phyloP scores from a whole-genome alignment of 1,139 yeast genomes.

The Sugiyamaella paludigena region DNA sequence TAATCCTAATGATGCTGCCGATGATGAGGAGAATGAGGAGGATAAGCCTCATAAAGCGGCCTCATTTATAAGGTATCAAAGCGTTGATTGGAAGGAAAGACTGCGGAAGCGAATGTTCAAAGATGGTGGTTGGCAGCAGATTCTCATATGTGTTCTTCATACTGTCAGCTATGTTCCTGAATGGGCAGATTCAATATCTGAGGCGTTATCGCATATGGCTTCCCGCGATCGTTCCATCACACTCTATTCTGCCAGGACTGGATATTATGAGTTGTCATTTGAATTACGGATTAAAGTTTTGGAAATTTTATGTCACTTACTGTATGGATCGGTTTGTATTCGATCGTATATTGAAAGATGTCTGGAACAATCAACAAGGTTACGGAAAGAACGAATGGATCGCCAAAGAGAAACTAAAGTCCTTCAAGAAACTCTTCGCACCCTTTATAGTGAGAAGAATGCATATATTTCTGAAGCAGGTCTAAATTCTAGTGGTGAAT shows the following conservation, averaged over 20 bases:
- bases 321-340: conserved; percentile 57
- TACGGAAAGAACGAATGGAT: conserved; percentile 70
- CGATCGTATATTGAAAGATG: conserved; percentile 67
- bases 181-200: conserved; percentile 48
- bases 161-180: conserved; percentile 57
- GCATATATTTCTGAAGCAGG: conserved; percentile 49
- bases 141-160: conserved; percentile 65
- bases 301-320: conserved; percentile 54
- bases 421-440: conserved; percentile 49
- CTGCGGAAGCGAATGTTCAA: conserved; percentile 69
- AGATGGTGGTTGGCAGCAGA: conserved; percentile 84
- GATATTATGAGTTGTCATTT: conserved; percentile 52
- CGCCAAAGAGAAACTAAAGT: conserved; percentile 58
- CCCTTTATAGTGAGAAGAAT: conserved; percentile 35
- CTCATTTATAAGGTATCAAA: conserved; percentile 57
- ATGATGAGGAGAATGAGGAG: conserved; percentile 26
- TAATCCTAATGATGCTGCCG: conserved; percentile 17
- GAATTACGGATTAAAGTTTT: conserved; percentile 53
- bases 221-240: conserved; percentile 54
- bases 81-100: conserved; percentile 73
- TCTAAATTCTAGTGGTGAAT: conserved; percentile 45
- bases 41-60: conserved; percentile 30
- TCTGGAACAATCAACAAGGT: conserved; percentile 58
- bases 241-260: conserved; percentile 47
- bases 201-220: conserved; percentile 53